A percentile compares a stretch with the other conserved stretches of the same genome.
Conservation (phyloP, 805 yeast species). For the Schwanniomyces yamadae region DNA sequence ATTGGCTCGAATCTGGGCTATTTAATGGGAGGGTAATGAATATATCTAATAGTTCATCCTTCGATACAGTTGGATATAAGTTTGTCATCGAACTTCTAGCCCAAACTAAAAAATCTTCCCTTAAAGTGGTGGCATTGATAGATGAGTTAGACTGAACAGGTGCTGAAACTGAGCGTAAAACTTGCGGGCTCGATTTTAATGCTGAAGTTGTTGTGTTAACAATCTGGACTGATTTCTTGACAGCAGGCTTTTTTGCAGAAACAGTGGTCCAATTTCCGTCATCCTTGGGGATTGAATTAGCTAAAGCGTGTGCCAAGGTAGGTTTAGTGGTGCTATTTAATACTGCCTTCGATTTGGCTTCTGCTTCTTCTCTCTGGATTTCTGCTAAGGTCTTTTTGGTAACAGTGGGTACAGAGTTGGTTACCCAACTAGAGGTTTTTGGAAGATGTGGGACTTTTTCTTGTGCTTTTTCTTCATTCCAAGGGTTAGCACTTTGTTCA, state of each 20-base stretch:
- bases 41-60: constrained; percentile 75
- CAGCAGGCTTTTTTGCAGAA: constrained; percentile 37
- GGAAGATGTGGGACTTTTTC: constrained; percentile 33
- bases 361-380: constrained; percentile 59
- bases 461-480: constrained; percentile 21
- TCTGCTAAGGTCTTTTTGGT: constrained; percentile 57
- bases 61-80: constrained; percentile 72
- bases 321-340: constrained; percentile 17
- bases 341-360: constrained; percentile 25
- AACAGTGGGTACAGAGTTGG: constrained; percentile 16
- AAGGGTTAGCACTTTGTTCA: constrained; percentile 25
- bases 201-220: constrained; percentile 19
- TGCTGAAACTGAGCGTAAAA: constrained; percentile 38
- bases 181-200: constrained; percentile 31
- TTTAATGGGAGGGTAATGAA: constrained; percentile 74
- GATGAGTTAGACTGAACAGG: constrained; percentile 24
- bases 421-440: constrained; percentile 45
- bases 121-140: constrained; percentile 23
- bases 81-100: constrained; percentile 64
- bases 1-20: constrained; percentile 70
- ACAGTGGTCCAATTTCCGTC: constrained; percentile 46
- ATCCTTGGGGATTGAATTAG: constrained; percentile 27
- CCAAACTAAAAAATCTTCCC: constrained; percentile 69
- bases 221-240: constrained; percentile 15
- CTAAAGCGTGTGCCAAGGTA: constrained; percentile 35